These are phyloP conservation scores for Hypseocharis bilobata DNA, from an alignment of 441 rosid genomes.

Conservation along the genomic window DNA sequence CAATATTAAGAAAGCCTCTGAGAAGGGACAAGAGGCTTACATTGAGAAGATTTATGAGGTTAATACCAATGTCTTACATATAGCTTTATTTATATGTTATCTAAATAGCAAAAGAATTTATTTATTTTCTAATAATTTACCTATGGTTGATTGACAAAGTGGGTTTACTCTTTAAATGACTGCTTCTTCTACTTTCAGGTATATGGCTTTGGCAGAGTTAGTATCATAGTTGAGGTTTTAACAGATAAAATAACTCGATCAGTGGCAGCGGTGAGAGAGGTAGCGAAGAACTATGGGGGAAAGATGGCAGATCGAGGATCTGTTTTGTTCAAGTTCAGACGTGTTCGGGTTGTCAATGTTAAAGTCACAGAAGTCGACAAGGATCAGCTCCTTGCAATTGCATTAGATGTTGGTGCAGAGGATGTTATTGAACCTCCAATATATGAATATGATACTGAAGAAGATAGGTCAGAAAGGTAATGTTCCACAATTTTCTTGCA, in stretches of 20 bases:
- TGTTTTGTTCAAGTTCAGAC: slow-evolving; percentile 78
- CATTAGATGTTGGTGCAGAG: slow-evolving; percentile 87
- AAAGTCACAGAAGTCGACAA: slow-evolving; percentile 63
- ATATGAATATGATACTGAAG: slow-evolving; percentile 59
- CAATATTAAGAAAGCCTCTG: slow-evolving; percentile 74
- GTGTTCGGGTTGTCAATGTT: slow-evolving; percentile 62
- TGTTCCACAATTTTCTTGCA: slow-evolving; percentile 3
- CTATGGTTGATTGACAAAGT: not conserved
- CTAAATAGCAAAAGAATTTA: too few species aligned
- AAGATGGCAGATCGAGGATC: slow-evolving; percentile 95
- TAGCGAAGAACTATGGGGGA: slow-evolving; percentile 72
- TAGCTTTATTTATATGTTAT: too few species aligned
- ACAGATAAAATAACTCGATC: slow-evolving; percentile 85
- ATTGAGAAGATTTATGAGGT: slow-evolving; percentile 86
- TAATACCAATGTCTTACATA: slow-evolving; percentile 13
- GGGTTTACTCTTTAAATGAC: not conserved
- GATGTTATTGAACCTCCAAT: slow-evolving; percentile 78
- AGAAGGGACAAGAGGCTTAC: slow-evolving; percentile 79
- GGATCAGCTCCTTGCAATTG: slow-evolving; percentile 63
- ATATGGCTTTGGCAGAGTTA: slow-evolving; percentile 85
- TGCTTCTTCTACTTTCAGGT: slow-evolving; percentile 38
- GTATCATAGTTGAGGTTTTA: slow-evolving; percentile 80
- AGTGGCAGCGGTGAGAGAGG: slow-evolving; percentile 70
- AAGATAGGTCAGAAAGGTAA: slow-evolving; percentile 61
- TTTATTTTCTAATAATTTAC: not conserved